Evolutionary conservation across 345 rosid species (phyloP), one percentile per base, ranked within the genome.

Genomic region (Brassica nigra): DNA sequence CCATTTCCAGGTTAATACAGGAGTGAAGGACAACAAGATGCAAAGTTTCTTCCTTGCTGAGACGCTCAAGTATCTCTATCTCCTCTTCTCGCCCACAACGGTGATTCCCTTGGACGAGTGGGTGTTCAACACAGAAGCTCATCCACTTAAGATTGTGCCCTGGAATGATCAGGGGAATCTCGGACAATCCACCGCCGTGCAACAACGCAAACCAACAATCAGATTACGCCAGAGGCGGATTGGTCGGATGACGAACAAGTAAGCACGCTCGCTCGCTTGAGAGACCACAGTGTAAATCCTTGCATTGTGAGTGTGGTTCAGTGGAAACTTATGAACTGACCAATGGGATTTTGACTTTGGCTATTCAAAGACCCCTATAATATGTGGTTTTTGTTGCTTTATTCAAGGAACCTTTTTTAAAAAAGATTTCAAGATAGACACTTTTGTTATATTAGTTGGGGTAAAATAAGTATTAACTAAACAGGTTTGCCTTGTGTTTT

Each of bases 71-170:
- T 93, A 95, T 82, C 84, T 93, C 0, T 93, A 95, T 78, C 99
- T 95, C 44, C 89, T 95, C 20, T 95, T 91, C 76, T 90, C 99
- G 7, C 98, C 98, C 8, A 54, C 98, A 23, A 76, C 96, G 0
- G 92, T 91, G 11, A 88, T 95, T 73, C 61, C 99, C 33, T 83
- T 93, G 63, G 98, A 95, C 20, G 97, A 95, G 74, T 92, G 98
- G 99, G 99, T 92, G 9, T 95, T 95, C 77, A 95, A 95, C 88
- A 95, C 99, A 1, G 99, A 95, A 86, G 99, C 98, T 62, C 99
- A 90, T 77, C 97, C 98, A 57, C 69, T 92, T 36, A 88, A 83
- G 82, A 95, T 95, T 0, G 90, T 87, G 78, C 73, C 84, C 29
- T 80, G 89, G 27, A 78, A 59, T 8, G 83, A 83, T 12, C 71